phyloP scores from a whole-genome alignment of 768 basidiomycete genomes.

The Mycena olivaceomarginata region DNA sequence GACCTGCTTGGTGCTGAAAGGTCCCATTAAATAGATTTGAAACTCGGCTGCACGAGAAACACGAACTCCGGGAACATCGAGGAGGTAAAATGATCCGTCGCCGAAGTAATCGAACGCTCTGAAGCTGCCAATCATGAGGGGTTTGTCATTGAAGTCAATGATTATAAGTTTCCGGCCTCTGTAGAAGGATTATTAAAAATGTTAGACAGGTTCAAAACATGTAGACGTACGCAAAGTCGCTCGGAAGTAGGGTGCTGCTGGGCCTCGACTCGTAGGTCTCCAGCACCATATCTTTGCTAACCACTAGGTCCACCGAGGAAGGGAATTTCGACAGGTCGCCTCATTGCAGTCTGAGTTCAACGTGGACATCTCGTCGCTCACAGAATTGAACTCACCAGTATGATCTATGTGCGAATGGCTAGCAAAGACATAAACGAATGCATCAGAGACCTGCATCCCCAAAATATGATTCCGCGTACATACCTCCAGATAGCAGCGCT shows the following conservation, averaged over 20 bases:
- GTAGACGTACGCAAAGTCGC: slow-evolving; percentile 28
- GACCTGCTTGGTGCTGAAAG: slow-evolving; percentile 43
- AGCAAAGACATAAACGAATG: not conserved
- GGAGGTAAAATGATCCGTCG: slow-evolving; percentile 41
- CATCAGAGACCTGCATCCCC: not conserved
- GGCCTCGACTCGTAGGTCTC: slow-evolving; percentile 25
- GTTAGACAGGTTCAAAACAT: not conserved
- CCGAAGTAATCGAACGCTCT: slow-evolving; percentile 42
- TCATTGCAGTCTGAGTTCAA: not conserved
- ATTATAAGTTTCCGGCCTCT: slow-evolving; percentile 23
- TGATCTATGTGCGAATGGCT: slow-evolving; percentile 36
- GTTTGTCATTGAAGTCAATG: slow-evolving; percentile 23
- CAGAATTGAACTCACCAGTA: slow-evolving; percentile 6
- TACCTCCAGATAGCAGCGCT: slow-evolving; percentile 39
- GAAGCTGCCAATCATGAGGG: slow-evolving; percentile 27
- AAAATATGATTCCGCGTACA: not conserved
- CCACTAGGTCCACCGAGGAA: slow-evolving; percentile 32
- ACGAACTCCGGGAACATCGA: slow-evolving; percentile 41
- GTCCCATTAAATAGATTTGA: not conserved
- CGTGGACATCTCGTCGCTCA: no score
- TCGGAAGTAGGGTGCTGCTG: slow-evolving; percentile 4
- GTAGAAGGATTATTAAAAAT: not conserved
- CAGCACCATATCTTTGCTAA: slow-evolving; percentile 14
- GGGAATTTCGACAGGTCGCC: slow-evolving; percentile 42
- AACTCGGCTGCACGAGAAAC: not conserved